Conservation (phyloP, 129 eudicot species). For the Saposhnikovia divaricata region DNA sequence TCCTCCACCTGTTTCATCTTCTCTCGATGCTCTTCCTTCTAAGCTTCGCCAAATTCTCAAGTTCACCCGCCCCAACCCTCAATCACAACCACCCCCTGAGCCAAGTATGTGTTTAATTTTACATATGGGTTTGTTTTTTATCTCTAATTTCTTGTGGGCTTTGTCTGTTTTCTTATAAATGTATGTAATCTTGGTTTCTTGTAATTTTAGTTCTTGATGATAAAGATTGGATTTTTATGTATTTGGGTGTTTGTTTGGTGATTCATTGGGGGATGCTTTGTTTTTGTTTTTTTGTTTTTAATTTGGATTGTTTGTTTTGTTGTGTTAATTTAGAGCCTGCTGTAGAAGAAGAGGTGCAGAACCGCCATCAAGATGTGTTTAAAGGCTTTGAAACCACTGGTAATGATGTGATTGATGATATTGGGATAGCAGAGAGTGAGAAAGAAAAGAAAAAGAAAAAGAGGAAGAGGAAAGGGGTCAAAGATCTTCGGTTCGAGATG, state of each 20-base stretch:
- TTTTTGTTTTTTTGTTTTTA: not conserved
- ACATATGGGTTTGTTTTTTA: not conserved
- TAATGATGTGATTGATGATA: slow-evolving; percentile 14
- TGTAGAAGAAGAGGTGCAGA: not conserved
- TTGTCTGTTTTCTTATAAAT: not conserved
- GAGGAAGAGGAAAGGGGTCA: slow-evolving; percentile 54
- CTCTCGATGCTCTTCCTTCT: slow-evolving; percentile 68
- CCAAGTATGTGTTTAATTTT: not conserved
- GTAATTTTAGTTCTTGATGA: not conserved
- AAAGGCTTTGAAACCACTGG: slow-evolving; percentile 11
- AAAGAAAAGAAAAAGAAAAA: slow-evolving; percentile 65
- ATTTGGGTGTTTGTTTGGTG: not conserved
- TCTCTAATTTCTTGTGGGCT: not conserved
- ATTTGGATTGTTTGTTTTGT: not conserved
- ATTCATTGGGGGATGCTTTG: not conserved
- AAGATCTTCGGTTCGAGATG: slow-evolving; percentile 63
- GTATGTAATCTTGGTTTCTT: not conserved
- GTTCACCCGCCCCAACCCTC: slow-evolving; percentile 20
- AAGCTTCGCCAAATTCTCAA: slow-evolving; percentile 70
- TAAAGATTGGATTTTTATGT: not conserved
- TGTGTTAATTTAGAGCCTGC: slow-evolving; percentile 26
- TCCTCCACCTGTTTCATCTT: slow-evolving; percentile 78
- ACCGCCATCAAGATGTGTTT: not conserved
- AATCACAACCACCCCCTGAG: not conserved
- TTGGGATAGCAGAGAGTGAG: slow-evolving; percentile 2